Evolutionary conservation across 2,329 filamentous ascomycete genomes (phyloP), one percentile per base, ranked within the genome.

Genomic region (Pseudogymnoascus sp.): DNA sequence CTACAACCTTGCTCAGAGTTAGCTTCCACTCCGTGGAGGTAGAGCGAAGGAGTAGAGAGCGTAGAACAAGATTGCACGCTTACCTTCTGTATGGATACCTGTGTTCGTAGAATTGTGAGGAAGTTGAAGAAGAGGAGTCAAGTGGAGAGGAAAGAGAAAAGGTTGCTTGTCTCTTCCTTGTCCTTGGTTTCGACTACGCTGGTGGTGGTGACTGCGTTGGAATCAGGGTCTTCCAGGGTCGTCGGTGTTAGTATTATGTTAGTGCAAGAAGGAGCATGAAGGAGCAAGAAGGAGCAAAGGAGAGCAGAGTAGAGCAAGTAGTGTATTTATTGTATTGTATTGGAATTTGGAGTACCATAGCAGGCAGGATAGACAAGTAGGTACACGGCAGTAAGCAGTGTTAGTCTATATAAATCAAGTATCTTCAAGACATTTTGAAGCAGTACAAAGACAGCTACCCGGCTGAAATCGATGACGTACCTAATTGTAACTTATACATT

Each of bases 391-490:
- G 21, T 4, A 51, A 51, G 45, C 45, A 51, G 45, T 25, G 45
- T 28, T 51, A 28, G 45, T 51, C 45, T 51, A 51, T 51, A 13
- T 28, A 51, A 51, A 51, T 51, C 45, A 51, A 31, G 45, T 51
- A 51, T 51, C 23, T 51, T 28, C 45, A 31, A 51, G 45, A 51
- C 45, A 48, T 25, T 48, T 25, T 48, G 43, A 45, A 45, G 7
- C 41, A 6, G 8, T 8, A 4, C 4, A 25, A 51, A 28, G 45
- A 54, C 23, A 54, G 48, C 48, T 31, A 31, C 25, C 14, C 14
- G n/a, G 48, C 25, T 54, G 48, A 54, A 54, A 16, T 54, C 48
- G 48, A 54, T 54, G 48, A 54, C 48, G 48, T 54, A 54, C n/a
- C 25, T 14, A 2, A 11, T 16, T 6, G 23, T 54, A 54, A 4